Base-by-base conservation (phyloP, 78 protist species). In the Goniomonas avonlea region DNA sequence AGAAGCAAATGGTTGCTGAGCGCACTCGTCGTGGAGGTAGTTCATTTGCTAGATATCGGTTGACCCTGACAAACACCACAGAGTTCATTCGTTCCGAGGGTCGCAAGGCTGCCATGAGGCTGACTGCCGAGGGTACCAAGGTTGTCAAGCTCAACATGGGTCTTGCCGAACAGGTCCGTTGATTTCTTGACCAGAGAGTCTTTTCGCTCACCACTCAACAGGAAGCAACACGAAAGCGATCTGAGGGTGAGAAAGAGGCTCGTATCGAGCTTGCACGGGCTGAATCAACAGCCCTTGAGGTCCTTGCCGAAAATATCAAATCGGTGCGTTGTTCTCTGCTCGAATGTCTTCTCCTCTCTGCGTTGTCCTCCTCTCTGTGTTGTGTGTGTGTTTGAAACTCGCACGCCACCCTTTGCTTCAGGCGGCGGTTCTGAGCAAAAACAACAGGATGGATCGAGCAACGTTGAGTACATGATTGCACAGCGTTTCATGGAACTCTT, bases 1-100 rank as follows among this genome's bases (percentile, higher is more conserved):
- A 76, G 81, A 76, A 76, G 68, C 81, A 76, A 41, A 76, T 76
- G 81, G 47, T 76, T 4, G 81, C 81, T 5, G 81, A 76, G 68
- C 40, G 81, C n/a, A n/a, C n/a, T n/a, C n/a, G n/a, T n/a, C n/a
- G n/a, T n/a, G n/a, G n/a, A 9, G 29, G n/a, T 27, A 4, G 80
- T 13, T 39, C 66, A 5, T n/a, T n/a, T n/a, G n/a, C n/a, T n/a
- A n/a, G n/a, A n/a, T n/a, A n/a, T n/a, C n/a, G n/a, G n/a, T n/a
- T n/a, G n/a, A n/a, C n/a, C n/a, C n/a, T n/a, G n/a, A n/a, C n/a
- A n/a, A n/a, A n/a, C n/a, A n/a, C n/a, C n/a, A 65, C 66, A 8
- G 66, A 75, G 50, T 75, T 75, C 34, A 75, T 75, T 65, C 60
- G 59, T 13, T 75, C 80, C 23, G 80, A 75, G 38, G n/a, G n/a